Conservation (phyloP, 2,329 filamentous ascomycete genomes). For the Aureobasidium sp. region DNA sequence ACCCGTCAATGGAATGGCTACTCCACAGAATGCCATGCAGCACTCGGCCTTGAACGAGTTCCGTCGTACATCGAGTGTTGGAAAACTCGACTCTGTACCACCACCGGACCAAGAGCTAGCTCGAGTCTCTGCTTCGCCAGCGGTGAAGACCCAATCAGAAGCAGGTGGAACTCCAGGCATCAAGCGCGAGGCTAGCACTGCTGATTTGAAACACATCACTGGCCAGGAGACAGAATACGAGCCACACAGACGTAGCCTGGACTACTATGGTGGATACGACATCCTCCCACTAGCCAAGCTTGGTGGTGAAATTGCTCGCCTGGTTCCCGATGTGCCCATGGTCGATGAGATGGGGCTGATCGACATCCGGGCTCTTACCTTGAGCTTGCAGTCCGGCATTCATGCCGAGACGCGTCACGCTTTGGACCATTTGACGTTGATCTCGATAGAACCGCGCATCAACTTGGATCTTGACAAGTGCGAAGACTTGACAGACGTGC, state of each 20-base stretch:
- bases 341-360: slow-evolving; percentile 77
- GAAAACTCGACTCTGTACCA: slow-evolving; percentile 15
- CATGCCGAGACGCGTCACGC: slow-evolving; percentile 84
- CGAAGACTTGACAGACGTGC: slow-evolving; percentile 79
- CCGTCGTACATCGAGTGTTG: slow-evolving; percentile 23
- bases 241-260: slow-evolving; percentile 19
- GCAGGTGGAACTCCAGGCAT: slow-evolving; percentile 14
- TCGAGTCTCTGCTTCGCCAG: slow-evolving; percentile 15
- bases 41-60: slow-evolving; percentile 28
- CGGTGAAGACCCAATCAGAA: slow-evolving; percentile 10
- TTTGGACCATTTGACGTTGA: slow-evolving; percentile 70
- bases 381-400: slow-evolving; percentile 84
- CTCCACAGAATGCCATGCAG: slow-evolving; percentile 37
- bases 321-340: slow-evolving; percentile 68
- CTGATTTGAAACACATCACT: slow-evolving; percentile 3
- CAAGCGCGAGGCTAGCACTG: slow-evolving; percentile 17
- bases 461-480: slow-evolving; percentile 66
- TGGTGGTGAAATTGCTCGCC: slow-evolving; percentile 58
- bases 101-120: slow-evolving; percentile 10
- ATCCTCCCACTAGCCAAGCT: slow-evolving; percentile 58
- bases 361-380: slow-evolving; percentile 82
- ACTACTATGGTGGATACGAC: slow-evolving; percentile 60
- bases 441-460: slow-evolving; percentile 59
- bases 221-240: slow-evolving; percentile 16
- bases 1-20: slow-evolving; percentile 25